A percentile compares a stretch with the other conserved stretches of the same genome.
Evolutionary conservation across 768 basidiomycete species (phyloP).

Genomic region (Boletus rubescentipes): DNA sequence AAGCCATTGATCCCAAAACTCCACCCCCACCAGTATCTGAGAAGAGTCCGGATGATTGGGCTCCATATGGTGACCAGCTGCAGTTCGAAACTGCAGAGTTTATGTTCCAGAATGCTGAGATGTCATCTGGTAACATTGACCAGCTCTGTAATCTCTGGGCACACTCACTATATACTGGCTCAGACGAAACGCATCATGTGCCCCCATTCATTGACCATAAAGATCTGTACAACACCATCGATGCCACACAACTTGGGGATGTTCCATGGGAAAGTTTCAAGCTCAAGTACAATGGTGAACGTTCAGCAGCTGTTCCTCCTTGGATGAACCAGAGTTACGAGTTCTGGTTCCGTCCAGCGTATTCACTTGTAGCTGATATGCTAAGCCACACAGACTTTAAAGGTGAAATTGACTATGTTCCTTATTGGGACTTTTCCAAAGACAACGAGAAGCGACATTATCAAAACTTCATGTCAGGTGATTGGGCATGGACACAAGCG

Average conservation of each 20-base stretch:
- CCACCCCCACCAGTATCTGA: not conserved
- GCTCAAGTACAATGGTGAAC: not conserved
- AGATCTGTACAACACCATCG: conserved; percentile 25
- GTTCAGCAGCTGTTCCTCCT: not conserved
- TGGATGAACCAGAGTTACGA: not conserved
- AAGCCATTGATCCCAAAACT: too few relatives aligned
- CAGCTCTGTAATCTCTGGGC: not conserved
- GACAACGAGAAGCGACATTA: not conserved
- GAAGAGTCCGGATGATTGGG: not conserved
- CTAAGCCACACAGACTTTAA: not conserved
- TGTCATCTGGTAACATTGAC: not conserved
- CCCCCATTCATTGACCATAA: conserved; percentile 1
- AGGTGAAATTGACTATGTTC: not conserved
- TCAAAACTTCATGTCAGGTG: not conserved
- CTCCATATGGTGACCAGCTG: not conserved
- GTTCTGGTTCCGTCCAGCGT: not conserved
- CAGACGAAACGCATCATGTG: too few relatives aligned
- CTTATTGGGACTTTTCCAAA: not conserved
- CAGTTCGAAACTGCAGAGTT: not conserved
- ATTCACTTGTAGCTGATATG: not conserved
- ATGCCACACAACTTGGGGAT: conserved; percentile 35
- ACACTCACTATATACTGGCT: not conserved
- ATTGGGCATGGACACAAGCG: not conserved
- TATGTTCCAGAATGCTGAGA: not conserved
- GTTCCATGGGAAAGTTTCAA: conserved; percentile 37